Evolutionary conservation across 2,329 filamentous ascomycete species (phyloP).

Genomic region (Botryosphaeria dothidea): DNA sequence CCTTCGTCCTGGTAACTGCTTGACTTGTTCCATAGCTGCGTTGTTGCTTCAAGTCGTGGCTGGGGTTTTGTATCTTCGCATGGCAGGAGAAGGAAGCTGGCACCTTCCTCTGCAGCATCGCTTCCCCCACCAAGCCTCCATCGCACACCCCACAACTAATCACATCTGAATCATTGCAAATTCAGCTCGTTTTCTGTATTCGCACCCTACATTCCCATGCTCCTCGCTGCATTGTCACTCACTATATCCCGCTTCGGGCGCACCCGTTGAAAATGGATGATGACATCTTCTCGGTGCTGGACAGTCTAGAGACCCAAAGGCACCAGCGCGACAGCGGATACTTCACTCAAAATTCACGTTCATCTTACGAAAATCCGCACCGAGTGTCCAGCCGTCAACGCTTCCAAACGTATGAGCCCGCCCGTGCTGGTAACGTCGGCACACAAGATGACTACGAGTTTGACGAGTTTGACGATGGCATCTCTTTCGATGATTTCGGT

Average conservation of each 20-base stretch:
- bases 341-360: neutral
- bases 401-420: neutral
- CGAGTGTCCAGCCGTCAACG: neutral
- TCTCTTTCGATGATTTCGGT: constrained; percentile 11
- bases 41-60: too few species aligned
- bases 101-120: neutral
- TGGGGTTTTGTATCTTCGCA: too few species aligned
- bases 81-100: too few species aligned
- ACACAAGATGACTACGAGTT: neutral
- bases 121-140: neutral
- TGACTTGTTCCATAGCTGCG: too few species aligned
- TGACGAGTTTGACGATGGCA: neutral
- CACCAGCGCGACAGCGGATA: neutral
- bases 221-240: too few species aligned
- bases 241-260: neutral
- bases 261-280: constrained; percentile 8
- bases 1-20: too few species aligned
- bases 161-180: too few species aligned
- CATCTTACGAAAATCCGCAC: neutral
- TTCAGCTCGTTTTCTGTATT: too few species aligned
- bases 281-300: constrained; percentile 19
- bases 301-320: neutral
- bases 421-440: neutral
- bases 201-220: too few species aligned
- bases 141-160: neutral